Evolutionary conservation across 2,329 filamentous ascomycete species (phyloP), one percentile per base, ranked within the genome.

Genomic region (Bipolaris victoriae): DNA sequence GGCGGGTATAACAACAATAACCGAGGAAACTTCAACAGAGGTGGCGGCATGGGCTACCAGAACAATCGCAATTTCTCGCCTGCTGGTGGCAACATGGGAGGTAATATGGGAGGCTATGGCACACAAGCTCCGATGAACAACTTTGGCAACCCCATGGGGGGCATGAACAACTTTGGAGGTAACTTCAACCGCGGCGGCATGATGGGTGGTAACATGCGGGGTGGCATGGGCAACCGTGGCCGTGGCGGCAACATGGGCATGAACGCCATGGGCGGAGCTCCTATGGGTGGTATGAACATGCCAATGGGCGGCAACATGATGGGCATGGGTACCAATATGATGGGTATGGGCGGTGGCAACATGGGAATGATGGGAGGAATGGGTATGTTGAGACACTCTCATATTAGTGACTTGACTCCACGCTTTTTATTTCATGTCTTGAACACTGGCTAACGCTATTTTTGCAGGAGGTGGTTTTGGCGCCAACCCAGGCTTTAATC

Each of bases 401-500:
- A 5, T 29, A 48, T 24, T 39, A 44, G 53, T 56, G 46, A 50
- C 47, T 61, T 31, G 41, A 36, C 29, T 24, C 44, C 10, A 24
- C 9, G 6, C 29, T 46, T 40, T 37, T 41, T 35, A 24, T 13
- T 16, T 40, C 16, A 41, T 31, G 7, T 22, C 22, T 11, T 29
- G 46, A 13, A 54, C 37, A 39, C 22, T 41, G 36, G 47, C 62
- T 69, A 49, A 69, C 55, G 16, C 15, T 41, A 13, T 24, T 40
- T 18, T 20, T 60, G 40, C 45, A 63, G 60, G 60, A 16, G 65
- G 59, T 57, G 87, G 85, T 41, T 92, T 92, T 76, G 86, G 83
- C 58, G 69, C 66, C 45, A 87, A 88, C 79, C 86, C 86, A 52
- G 86, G 88, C 69, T 94, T 92, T 78, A 90, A 89, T 71, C 86